Percentiles rank a stretch among this genome's conserved stretches.
Conservation (phyloP, 2,329 filamentous ascomycete species). For the Blastomyces parvus region DNA sequence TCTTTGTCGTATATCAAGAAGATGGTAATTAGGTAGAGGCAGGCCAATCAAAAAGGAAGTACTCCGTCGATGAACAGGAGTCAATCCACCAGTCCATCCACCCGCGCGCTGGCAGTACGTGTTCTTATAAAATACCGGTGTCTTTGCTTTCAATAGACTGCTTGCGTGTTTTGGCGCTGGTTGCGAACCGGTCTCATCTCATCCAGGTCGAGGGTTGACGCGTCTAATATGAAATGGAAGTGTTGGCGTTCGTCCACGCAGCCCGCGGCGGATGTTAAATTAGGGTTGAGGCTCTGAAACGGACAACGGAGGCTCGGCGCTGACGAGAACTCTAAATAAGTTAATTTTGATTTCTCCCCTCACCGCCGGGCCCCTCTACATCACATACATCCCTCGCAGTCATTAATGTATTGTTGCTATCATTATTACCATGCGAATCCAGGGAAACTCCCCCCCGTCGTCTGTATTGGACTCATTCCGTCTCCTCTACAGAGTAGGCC, state of each 20-base stretch:
- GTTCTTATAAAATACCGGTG: neutral
- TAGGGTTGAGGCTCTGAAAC: too few species aligned
- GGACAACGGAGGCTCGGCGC: neutral
- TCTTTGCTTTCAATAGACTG: neutral
- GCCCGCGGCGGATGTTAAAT: neutral
- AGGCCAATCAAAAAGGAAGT: neutral
- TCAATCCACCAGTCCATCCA: neutral
- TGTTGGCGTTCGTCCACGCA: too few species aligned
- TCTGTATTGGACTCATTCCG: neutral
- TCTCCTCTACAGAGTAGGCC: too few species aligned
- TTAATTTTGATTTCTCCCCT: neutral
- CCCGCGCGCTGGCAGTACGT: neutral
- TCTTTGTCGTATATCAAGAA: neutral
- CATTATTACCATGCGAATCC: neutral
- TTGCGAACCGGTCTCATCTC: neutral
- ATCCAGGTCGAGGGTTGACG: neutral
- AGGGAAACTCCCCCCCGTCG: neutral
- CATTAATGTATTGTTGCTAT: neutral
- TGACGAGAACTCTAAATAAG: neutral
- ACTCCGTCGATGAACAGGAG: neutral
- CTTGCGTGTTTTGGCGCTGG: neutral
- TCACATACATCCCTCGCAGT: too few species aligned
- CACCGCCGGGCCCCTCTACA: too few species aligned
- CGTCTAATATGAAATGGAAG: too few species aligned
- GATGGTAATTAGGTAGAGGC: neutral